phyloP scores from a whole-genome alignment of 805 yeast genomes.

The Komagataella pseudopastoris region DNA sequence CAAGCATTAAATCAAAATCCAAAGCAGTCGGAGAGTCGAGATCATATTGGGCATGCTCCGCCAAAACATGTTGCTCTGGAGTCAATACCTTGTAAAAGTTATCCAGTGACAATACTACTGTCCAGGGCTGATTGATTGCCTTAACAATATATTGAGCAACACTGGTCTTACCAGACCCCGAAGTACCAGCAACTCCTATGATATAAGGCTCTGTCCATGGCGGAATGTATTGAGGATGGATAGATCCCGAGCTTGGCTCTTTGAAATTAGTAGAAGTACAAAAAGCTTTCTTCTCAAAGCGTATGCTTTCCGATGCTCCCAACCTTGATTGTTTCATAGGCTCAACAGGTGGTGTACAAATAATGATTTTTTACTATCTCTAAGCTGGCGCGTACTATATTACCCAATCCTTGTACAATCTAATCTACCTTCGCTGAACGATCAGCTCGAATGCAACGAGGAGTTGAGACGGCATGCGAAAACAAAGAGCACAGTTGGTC shows the following conservation, averaged over 20 bases:
- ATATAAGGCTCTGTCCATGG: constrained; percentile 87
- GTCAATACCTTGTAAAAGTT: constrained; percentile 77
- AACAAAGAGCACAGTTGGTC: too few relatives aligned
- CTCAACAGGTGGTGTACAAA: too few relatives aligned
- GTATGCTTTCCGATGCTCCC: neutral
- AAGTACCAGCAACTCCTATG: constrained; percentile 77
- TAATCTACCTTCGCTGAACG: too few relatives aligned
- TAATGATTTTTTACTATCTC: too few relatives aligned
- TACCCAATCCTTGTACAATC: too few relatives aligned
- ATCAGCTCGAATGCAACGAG: too few relatives aligned
- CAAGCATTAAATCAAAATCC: constrained; percentile 60
- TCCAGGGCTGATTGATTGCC: constrained; percentile 82
- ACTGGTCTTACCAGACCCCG: constrained; percentile 91
- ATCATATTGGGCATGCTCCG: constrained; percentile 62
- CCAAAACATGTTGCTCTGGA: constrained; percentile 43
- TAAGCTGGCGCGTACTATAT: too few relatives aligned
- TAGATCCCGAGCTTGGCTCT: neutral
- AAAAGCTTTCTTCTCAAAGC: neutral
- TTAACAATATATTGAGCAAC: constrained; percentile 75
- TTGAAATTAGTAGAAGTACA: neutral
- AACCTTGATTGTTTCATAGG: neutral
- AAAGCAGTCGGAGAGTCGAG: constrained; percentile 81
- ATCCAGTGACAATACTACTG: constrained; percentile 78
- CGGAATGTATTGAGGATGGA: constrained; percentile 34
- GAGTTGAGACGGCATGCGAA: too few relatives aligned